Evolutionary conservation across 768 basidiomycete species (phyloP), one percentile per base, ranked within the genome.

Genomic region (Terana coerulea): DNA sequence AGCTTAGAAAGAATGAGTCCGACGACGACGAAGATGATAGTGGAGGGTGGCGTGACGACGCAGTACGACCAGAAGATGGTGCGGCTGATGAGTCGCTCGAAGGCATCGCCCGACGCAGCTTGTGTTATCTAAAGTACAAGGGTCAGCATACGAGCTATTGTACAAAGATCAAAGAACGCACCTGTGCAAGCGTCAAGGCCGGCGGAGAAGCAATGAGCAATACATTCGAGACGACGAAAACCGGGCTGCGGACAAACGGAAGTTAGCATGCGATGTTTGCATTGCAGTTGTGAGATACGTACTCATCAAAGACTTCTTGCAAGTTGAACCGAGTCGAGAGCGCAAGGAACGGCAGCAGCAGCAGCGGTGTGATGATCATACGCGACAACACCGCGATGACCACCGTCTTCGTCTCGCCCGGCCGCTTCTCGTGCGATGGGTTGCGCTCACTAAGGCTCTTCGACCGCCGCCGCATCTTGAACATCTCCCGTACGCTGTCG

Each of bases 41-140:
- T 91, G n/a, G 86, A 75, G 2, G 90, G 88, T 2, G 94, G 93
- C 0, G 94, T 95, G 50, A 94, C 72, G 29, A 92, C 70, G 59
- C 90, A 93, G 63, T 95, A 98, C 2, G 86, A 78, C 91, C 92
- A 94, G 65, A 93, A 93, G 53, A 98, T 91, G 0, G 95, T 98
- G 47, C 90, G 79, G 53, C 84, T 86, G 65, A 97, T 88, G 30
- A 98, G 76, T 1, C 92, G 76, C 70, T 98, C 95, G 63, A 98
- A 98, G 0, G 90, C 84, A 61, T 91, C 91, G 2, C 91, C 89
- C 0, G 74, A 86, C 1, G 86, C 88, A 61, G 88, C 86, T 65
- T 91, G 88, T 0, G 92, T 91, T 60, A 94, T 91, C 75, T 89
- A 74, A 12, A 6, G 37, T 10, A 40, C 15, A 22, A 25, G 36